Evolutionary conservation across 345 rosid species (phyloP), one percentile per base, ranked within the genome.

Genomic region (Geranium brycei): DNA sequence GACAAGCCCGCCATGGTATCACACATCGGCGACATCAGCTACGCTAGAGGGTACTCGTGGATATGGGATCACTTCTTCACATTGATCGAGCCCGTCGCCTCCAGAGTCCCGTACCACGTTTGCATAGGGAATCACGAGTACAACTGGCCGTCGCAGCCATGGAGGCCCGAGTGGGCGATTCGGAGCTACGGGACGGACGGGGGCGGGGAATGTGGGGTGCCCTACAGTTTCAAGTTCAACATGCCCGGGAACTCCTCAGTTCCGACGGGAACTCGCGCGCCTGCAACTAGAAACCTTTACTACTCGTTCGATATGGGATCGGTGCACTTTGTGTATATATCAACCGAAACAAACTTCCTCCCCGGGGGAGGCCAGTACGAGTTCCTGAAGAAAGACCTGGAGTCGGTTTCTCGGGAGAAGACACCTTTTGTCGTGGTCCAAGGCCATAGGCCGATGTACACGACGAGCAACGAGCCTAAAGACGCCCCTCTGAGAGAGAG

Each of bases 391-490:
- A 73, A 72, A 62, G 96, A 91, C 75, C 64, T 91, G 60, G 93
- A 89, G 72, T 85, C 84, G 17, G 96, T 87, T 15, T 79, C 89
- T 69, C 80, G 87, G 70, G 79, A 73, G 51, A 85, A 79, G 83
- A 85, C 91, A 14, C 96, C 96, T 3, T 91, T 89, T 60, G 81
- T 87, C 38, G 80, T 89, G 11, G 82, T 89, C 16, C 92, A 89
- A 71, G 95, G 98, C 68, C 98, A 89, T 75, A 83, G 98, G 70
- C 98, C 96, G 12, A 91, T 89, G 98, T 91, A 91, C 76, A 89
- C 96, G 4, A 83, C 96, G 17, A 87, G 95, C 76, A 66, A 77
- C 10, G 89, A 83, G 70, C 38, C 11, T 4, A 64, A 82, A 66
- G 98, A 91, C 60, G 70, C 77, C 8, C 81, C 88, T 2, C 40